Evolutionary conservation across 495 filamentous ascomycete species (phyloP).

Genomic region (Penicillium pulvis): DNA sequence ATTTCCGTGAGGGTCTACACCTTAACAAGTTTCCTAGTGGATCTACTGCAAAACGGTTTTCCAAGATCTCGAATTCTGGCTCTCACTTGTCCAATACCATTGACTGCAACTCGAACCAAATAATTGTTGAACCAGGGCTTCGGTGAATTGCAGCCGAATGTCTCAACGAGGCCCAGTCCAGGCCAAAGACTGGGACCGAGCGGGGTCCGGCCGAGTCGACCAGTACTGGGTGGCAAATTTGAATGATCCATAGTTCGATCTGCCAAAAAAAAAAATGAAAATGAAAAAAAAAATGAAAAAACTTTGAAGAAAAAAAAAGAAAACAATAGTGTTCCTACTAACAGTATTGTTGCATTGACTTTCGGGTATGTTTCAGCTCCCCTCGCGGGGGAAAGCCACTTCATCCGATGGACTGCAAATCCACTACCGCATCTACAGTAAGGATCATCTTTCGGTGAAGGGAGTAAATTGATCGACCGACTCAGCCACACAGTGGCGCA

Average conservation of each 20-base stretch:
- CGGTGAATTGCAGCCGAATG: not conserved
- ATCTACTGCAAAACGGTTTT: not conserved
- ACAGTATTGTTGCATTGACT: conserved; percentile 4
- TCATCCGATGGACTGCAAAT: not conserved
- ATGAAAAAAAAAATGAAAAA: not conserved
- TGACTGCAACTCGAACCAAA: not conserved
- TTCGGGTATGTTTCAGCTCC: conserved; percentile 15
- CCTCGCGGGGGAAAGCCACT: conserved; percentile 14
- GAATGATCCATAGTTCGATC: not conserved
- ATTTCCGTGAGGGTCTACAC: not conserved
- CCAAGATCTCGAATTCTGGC: not conserved
- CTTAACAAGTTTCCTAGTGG: not conserved
- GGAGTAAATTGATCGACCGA: conserved; percentile 13
- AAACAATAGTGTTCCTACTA: not conserved
- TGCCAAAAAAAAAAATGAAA: not conserved
- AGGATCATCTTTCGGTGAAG: conserved; percentile 16
- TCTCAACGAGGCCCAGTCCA: not conserved
- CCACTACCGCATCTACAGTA: not conserved
- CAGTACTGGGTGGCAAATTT: not conserved
- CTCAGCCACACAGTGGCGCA: conserved; percentile 25
- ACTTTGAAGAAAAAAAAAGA: not conserved
- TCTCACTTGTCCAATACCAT: too few species aligned
- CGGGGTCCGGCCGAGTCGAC: not conserved
- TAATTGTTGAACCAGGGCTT: not conserved
- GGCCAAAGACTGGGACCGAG: conserved; percentile 2